Percentiles rank a stretch among this genome's conserved stretches.
These are phyloP conservation scores for Nitzschia palea DNA, from an alignment of 108 stramenopile genomes.

Conservation along the genomic window DNA sequence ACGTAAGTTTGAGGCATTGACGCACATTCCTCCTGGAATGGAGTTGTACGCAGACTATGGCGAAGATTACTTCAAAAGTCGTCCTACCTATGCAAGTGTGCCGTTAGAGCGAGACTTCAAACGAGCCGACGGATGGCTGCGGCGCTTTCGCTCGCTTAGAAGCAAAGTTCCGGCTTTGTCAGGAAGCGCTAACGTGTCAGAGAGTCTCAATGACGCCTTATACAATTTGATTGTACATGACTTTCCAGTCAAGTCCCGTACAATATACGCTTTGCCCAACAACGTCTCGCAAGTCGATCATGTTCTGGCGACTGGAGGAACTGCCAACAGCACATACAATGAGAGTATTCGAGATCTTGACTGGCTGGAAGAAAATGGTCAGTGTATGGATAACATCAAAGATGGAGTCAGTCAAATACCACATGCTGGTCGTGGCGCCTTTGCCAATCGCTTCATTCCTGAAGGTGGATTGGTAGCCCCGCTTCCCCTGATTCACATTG, in stretches of 20 bases:
- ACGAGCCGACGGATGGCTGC: constrained; percentile 29
- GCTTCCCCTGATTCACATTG: constrained; percentile 60
- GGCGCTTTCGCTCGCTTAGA: constrained; percentile 10
- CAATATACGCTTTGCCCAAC: constrained; percentile 27
- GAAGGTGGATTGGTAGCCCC: constrained; percentile 64
- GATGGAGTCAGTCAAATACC: constrained; percentile 53
- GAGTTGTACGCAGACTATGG: constrained; percentile 39
- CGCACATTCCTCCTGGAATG: constrained; percentile 19
- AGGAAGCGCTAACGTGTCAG: neutral
- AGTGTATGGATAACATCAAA: constrained; percentile 72
- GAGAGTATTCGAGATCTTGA: constrained; percentile 25
- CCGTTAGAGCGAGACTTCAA: constrained; percentile 32
- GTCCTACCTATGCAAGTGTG: constrained; percentile 35
- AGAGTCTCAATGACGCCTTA: neutral
- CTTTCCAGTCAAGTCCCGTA: constrained; percentile 7
- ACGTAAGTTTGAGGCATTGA: constrained; percentile 13
- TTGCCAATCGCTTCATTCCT: constrained; percentile 63
- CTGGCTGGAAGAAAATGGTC: constrained; percentile 46
- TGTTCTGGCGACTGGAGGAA: constrained; percentile 27
- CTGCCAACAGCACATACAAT: constrained; percentile 18
- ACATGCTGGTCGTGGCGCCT: constrained; percentile 77
- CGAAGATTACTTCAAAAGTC: constrained; percentile 25
- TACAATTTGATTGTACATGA: neutral
- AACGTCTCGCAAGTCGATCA: constrained; percentile 8
- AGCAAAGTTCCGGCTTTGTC: neutral